phyloP scores from a whole-genome alignment of 306 rosid genomes.

The apple (Malus domestica) region DNA sequence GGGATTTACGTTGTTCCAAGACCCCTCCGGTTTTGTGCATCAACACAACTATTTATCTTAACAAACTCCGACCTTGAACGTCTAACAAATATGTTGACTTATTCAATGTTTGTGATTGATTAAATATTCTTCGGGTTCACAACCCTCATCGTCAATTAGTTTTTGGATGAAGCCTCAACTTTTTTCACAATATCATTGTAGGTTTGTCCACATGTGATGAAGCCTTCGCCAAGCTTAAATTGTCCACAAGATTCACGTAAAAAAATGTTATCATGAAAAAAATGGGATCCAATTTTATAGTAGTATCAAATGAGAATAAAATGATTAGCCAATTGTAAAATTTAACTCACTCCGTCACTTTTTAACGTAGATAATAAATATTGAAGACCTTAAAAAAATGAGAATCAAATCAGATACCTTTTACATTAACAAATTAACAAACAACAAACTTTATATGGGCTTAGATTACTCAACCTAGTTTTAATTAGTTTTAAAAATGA shows the following conservation, averaged over 20 bases:
- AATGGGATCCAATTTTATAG: background rate
- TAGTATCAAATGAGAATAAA: too few relatives aligned
- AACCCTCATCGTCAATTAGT: background rate
- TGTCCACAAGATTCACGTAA: background rate
- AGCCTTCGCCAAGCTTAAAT: background rate
- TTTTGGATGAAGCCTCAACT: background rate
- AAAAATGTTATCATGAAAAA: background rate
- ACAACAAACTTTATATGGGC: background rate
- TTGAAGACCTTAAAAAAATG: too few relatives aligned
- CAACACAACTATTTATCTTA: background rate
- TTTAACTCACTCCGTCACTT: too few relatives aligned
- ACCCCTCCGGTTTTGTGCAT: too few relatives aligned
- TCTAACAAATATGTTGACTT: too few relatives aligned
- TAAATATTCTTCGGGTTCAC: background rate
- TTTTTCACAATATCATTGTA: background rate
- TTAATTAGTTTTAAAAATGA: background rate
- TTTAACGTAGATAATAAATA: too few relatives aligned
- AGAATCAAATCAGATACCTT: too few relatives aligned
- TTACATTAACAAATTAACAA: background rate
- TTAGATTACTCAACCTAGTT: background rate
- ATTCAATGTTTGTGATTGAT: background rate
- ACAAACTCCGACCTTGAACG: background rate
- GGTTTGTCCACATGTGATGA: background rate
- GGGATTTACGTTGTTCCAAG: too few relatives aligned
- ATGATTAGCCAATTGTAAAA: too few relatives aligned